Evolutionary conservation across 177 flowering plant genomes (phyloP).

Genomic region (Vitis hybrid): DNA sequence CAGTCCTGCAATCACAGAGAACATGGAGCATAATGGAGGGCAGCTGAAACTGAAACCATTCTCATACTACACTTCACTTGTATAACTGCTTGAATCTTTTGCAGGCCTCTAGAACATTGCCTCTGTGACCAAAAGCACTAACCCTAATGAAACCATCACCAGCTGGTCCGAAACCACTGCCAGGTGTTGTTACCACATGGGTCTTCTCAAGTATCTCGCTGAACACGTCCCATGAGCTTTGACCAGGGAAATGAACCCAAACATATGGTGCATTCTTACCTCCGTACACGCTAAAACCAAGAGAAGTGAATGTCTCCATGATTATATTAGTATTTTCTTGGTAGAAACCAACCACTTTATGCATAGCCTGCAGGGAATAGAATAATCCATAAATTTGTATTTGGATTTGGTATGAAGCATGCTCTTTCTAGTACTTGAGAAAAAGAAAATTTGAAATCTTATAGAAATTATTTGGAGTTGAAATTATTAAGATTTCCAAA

Average conservation of each 20-base stretch:
- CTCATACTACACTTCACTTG: slow-evolving; percentile 37
- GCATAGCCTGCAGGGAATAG: slow-evolving; percentile 63
- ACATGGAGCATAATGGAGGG: neutral
- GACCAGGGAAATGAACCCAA: slow-evolving; percentile 92
- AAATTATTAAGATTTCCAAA: neutral
- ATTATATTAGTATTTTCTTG: slow-evolving; percentile 79
- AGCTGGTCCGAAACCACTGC: slow-evolving; percentile 93
- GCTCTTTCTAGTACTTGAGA: neutral
- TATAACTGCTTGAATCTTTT: slow-evolving; percentile 75
- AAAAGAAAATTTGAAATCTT: too few relatives aligned
- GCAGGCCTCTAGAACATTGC: slow-evolving; percentile 72
- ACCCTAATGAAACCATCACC: slow-evolving; percentile 92
- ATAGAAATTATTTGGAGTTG: neutral
- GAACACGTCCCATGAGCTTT: slow-evolving; percentile 91
- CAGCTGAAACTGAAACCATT: neutral
- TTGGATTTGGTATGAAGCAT: neutral
- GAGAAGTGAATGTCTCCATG: slow-evolving; percentile 74
- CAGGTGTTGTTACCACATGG: slow-evolving; percentile 89
- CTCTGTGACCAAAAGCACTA: slow-evolving; percentile 85
- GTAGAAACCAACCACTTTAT: slow-evolving; percentile 68
- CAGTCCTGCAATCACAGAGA: neutral
- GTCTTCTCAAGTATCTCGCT: slow-evolving; percentile 88
- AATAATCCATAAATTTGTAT: neutral
- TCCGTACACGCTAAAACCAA: slow-evolving; percentile 80
- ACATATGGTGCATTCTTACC: slow-evolving; percentile 90